These are phyloP conservation scores for Cadophora gregata DNA, from an alignment of 2,329 filamentous ascomycete species.

Conservation along the genomic window DNA sequence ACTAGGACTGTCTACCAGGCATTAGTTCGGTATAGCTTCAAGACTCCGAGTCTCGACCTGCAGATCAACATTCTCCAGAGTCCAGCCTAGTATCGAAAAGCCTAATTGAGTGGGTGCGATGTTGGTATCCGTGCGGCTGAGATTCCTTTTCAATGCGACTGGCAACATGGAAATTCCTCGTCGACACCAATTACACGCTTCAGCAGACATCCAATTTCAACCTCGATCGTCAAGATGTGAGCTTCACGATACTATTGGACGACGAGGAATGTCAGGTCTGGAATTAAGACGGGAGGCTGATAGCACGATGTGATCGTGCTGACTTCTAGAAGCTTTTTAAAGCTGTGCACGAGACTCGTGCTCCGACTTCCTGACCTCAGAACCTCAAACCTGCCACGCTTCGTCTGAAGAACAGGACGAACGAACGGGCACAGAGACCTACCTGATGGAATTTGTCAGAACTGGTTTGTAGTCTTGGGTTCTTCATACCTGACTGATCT, in stretches of 20 bases:
- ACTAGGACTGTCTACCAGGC: neutral
- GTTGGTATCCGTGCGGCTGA: neutral
- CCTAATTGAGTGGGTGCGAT: neutral
- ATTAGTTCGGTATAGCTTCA: neutral
- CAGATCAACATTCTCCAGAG: constrained; percentile 6
- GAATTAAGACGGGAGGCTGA: neutral
- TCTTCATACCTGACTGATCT: neutral
- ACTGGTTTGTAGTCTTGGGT: neutral
- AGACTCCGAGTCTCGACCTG: constrained; percentile 6
- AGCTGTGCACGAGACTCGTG: neutral
- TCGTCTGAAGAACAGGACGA: neutral
- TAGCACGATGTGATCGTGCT: neutral
- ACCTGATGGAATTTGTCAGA: neutral
- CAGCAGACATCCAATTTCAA: neutral
- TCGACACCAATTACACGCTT: neutral
- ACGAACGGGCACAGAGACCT: neutral
- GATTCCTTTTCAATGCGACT: neutral
- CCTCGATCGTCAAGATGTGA: neutral
- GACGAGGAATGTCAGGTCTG: neutral
- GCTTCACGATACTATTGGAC: neutral
- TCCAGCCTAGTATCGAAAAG: neutral
- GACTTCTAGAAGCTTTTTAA: constrained; percentile 9
- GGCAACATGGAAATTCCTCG: neutral
- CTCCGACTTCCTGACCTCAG: neutral
- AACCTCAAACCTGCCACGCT: neutral